Percentiles rank a stretch among this genome's conserved stretches.
Evolutionary conservation across 495 filamentous ascomycete species (phyloP).

Genomic region (Penicillium lividum): DNA sequence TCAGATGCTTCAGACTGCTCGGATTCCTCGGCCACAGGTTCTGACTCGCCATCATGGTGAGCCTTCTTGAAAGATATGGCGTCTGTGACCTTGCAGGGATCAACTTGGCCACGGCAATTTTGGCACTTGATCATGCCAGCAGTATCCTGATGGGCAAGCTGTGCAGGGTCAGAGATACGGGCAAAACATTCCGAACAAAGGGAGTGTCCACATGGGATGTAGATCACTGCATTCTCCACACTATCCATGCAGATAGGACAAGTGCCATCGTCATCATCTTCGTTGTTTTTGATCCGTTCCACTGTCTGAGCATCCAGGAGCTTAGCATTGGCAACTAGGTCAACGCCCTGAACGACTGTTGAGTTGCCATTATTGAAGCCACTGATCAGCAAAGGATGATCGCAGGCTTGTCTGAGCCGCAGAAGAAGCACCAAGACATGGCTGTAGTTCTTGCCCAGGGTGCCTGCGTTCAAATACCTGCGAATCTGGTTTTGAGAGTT

Average conservation of each 20-base stretch:
- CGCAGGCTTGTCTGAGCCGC: constrained; percentile 82
- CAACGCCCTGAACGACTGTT: constrained; percentile 54
- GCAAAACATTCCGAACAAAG: constrained; percentile 79
- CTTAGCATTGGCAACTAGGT: constrained; percentile 67
- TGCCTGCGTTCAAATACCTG: constrained; percentile 70
- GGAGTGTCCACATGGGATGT: constrained; percentile 83
- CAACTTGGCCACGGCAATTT: constrained; percentile 66
- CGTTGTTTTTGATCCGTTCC: constrained; percentile 63
- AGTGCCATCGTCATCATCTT: constrained; percentile 46
- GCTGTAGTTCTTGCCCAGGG: constrained; percentile 76
- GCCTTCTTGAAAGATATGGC: constrained; percentile 72
- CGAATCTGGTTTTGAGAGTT: constrained; percentile 72
- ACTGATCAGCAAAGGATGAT: constrained; percentile 86
- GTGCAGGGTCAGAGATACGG: constrained; percentile 64
- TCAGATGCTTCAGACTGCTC: constrained; percentile 33
- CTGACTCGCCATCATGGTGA: constrained; percentile 35
- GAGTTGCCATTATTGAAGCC: constrained; percentile 61
- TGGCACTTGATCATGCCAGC: constrained; percentile 66
- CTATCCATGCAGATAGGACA: constrained; percentile 84
- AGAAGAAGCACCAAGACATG: constrained; percentile 84
- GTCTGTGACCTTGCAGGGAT: constrained; percentile 70
- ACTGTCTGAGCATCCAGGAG: constrained; percentile 63
- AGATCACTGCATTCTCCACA: constrained; percentile 72
- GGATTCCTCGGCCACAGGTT: constrained; percentile 42
- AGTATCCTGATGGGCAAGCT: constrained; percentile 60